These are phyloP conservation scores for Crucibulum laeve DNA, from an alignment of 768 basidiomycete genomes.

Conservation along the genomic window DNA sequence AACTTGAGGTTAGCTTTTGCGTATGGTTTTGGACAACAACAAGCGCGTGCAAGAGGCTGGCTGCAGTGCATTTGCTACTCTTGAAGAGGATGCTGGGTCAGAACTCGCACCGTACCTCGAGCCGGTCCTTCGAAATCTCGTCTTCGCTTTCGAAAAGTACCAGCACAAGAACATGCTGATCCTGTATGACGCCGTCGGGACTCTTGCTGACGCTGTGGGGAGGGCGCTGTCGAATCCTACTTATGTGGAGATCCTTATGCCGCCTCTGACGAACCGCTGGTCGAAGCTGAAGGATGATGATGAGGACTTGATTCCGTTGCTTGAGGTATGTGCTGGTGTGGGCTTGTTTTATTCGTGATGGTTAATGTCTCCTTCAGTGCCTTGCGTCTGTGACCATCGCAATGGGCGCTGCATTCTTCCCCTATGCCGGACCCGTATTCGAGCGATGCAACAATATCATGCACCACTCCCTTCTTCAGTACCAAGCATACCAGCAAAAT, in stretches of 20 bases:
- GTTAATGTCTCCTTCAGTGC: conserved; percentile 52
- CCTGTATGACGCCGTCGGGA: conserved; percentile 97
- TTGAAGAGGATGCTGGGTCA: conserved; percentile 93
- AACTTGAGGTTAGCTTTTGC: conserved; percentile 62
- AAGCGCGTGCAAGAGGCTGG: conserved; percentile 99
- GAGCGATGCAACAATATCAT: conserved; percentile 88
- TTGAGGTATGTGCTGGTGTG: conserved; percentile 65
- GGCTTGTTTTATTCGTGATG: conserved; percentile 5
- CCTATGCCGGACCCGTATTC: conserved; percentile 89
- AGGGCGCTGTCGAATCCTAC: conserved; percentile 77
- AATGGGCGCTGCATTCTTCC: conserved; percentile 83
- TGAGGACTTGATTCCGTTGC: conserved; percentile 86
- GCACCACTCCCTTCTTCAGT: conserved; percentile 75
- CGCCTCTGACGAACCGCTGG: conserved; percentile 89
- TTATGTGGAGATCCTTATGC: conserved; percentile 95
- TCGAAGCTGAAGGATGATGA: conserved; percentile 87
- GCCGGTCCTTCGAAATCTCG: conserved; percentile 90
- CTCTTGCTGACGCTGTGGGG: conserved; percentile 95
- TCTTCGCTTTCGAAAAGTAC: conserved; percentile 96
- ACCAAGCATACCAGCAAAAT: conserved; percentile 85
- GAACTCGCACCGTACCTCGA: conserved; percentile 92
- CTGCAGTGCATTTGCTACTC: conserved; percentile 96
- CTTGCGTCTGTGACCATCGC: conserved; percentile 97
- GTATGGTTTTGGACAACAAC: conserved; percentile 97
- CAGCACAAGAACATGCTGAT: conserved; percentile 99